Evolutionary conservation across 164 flowering plant genomes (phyloP).

Genomic region (Stephania japonica): DNA sequence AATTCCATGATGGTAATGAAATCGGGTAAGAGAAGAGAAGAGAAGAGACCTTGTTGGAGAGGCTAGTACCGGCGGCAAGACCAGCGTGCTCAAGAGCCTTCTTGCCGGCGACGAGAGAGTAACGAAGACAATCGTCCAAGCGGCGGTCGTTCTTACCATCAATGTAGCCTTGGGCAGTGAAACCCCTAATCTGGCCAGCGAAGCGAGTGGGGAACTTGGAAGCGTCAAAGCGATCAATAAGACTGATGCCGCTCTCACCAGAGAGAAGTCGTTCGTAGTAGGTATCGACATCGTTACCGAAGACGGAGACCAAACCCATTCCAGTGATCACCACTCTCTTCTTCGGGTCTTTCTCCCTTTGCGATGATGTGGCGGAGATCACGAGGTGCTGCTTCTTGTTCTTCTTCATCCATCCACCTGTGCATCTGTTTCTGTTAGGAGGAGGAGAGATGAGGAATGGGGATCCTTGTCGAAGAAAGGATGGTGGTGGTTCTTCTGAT

Average conservation of each 20-base stretch:
- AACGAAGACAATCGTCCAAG: constrained; percentile 76
- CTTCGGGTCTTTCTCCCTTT: constrained; percentile 31
- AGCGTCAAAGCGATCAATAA: constrained; percentile 79
- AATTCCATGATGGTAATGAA: no score
- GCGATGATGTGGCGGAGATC: constrained; percentile 5
- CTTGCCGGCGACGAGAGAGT: constrained; percentile 85
- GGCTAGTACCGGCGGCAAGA: constrained; percentile 50
- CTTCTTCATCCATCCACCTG: not conserved
- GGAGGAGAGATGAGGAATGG: not conserved
- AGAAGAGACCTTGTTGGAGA: no score
- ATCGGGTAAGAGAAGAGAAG: no score
- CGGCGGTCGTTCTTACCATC: constrained; percentile 88
- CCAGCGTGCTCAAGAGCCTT: constrained; percentile 75
- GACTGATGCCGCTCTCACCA: constrained; percentile 67
- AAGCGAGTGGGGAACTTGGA: constrained; percentile 89
- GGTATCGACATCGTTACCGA: constrained; percentile 70
- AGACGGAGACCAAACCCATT: constrained; percentile 53
- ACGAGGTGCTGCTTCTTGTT: not conserved
- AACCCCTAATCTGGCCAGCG: constrained; percentile 87
- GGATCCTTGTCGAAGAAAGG: constrained; percentile 4
- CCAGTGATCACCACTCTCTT: constrained; percentile 33
- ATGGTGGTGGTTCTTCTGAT: not conserved
- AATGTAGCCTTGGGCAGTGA: constrained; percentile 60
- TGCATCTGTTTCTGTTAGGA: no score
- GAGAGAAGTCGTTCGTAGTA: constrained; percentile 61